Conservation (phyloP, 176 grass and related monocot genomes). For the Zizania latifolia region DNA sequence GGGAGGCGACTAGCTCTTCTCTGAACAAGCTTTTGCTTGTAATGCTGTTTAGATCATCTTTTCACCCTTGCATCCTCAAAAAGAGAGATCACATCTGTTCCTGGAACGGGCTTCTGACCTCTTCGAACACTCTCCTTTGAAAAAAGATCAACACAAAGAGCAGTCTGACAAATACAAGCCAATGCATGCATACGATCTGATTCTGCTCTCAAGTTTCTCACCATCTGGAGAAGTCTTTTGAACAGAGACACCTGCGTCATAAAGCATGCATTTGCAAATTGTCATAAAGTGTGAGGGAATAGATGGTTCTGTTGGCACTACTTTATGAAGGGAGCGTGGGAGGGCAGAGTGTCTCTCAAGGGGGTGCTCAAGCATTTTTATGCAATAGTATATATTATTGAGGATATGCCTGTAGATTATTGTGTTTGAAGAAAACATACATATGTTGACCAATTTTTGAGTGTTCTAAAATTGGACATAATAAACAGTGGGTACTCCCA, state of each 20-base stretch:
- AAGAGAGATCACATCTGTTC: slow-evolving; percentile 89
- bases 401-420: neutral
- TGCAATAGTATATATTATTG: neutral
- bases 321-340: neutral
- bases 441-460: neutral
- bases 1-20: slow-evolving; percentile 84
- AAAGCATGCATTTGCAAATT: slow-evolving; percentile 9
- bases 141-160: slow-evolving; percentile 98
- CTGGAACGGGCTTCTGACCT: slow-evolving; percentile 85
- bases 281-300: neutral
- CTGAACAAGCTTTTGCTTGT: slow-evolving; percentile 92
- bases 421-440: neutral
- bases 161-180: slow-evolving; percentile 88
- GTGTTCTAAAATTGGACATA: neutral
- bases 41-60: slow-evolving; percentile 81
- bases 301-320: neutral
- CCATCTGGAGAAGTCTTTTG: slow-evolving; percentile 90
- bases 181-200: slow-evolving; percentile 93
- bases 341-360: neutral
- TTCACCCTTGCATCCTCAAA: slow-evolving; percentile 94
- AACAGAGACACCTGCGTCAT: slow-evolving; percentile 81
- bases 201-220: slow-evolving; percentile 91
- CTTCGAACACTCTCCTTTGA: slow-evolving; percentile 90
- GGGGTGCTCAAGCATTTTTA: neutral
- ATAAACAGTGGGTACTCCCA: neutral